Conservation (phyloP, 805 yeast genomes). For the Cyberlindnera subsufficiens region DNA sequence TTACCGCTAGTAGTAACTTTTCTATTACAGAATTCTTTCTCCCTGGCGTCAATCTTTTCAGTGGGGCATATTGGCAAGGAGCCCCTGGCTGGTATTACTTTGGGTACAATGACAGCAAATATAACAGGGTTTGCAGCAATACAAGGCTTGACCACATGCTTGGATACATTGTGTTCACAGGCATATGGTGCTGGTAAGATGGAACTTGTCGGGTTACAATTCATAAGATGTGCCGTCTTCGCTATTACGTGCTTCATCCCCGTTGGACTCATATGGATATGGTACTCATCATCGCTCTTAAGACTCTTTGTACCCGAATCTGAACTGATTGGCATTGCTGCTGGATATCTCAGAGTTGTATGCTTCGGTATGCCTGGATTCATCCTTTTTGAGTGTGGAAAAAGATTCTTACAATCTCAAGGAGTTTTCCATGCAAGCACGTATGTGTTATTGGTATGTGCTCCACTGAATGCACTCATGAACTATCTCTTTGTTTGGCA, state of each 20-base stretch:
- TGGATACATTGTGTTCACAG: conserved; percentile 81
- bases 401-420: conserved; percentile 80
- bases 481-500: conserved; percentile 77
- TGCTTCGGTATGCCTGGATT: conserved; percentile 74
- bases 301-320: conserved; percentile 17
- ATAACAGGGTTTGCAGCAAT: conserved; percentile 70
- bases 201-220: conserved; percentile 64
- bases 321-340: conserved; percentile 34
- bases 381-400: conserved; percentile 74
- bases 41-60: conserved; percentile 23
- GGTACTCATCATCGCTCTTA: conserved; percentile 12
- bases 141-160: conserved; percentile 77
- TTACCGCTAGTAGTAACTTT: conserved; percentile 23
- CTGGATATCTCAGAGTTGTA: conserved; percentile 45
- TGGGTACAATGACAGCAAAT: conserved; percentile 80
- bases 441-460: conserved; percentile 54
- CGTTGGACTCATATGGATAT: conserved; percentile 19
- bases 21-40: conserved; percentile 22
- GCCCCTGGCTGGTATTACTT: conserved; percentile 76
- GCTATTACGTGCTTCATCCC: conserved; percentile 23
- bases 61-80: conserved; percentile 80
- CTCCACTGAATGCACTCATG: conserved; percentile 63
- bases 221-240: conserved; percentile 56
- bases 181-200: conserved; percentile 79
- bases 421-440: conserved; percentile 83